These are phyloP conservation scores for Coemansia sp. DNA, from an alignment of 192 early-diverging fungal genomes.

Conservation along the genomic window DNA sequence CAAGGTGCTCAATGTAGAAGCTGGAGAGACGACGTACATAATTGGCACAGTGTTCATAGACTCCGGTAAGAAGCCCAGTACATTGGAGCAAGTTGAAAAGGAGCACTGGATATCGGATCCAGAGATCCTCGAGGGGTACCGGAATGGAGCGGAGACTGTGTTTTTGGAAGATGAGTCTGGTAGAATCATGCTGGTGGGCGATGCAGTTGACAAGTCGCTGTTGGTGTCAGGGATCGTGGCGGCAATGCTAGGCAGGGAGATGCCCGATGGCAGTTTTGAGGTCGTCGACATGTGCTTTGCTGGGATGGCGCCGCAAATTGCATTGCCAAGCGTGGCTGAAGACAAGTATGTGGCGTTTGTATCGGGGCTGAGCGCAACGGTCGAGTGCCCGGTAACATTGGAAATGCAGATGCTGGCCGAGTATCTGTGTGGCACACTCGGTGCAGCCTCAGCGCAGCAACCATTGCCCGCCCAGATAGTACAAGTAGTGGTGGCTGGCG, in stretches of 20 bases:
- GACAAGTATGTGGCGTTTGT: slow-evolving; percentile 76
- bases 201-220: slow-evolving; percentile 48
- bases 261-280: slow-evolving; percentile 74
- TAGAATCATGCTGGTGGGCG: slow-evolving; percentile 72
- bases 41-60: slow-evolving; percentile 90
- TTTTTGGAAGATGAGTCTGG: slow-evolving; percentile 93
- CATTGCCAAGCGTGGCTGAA: slow-evolving; percentile 13
- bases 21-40: slow-evolving; percentile 63
- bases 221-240: slow-evolving; percentile 81
- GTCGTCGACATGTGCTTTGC: slow-evolving; percentile 81
- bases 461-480: slow-evolving; percentile 55
- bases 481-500: slow-evolving; percentile 76
- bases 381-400: slow-evolving; percentile 49
- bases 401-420: slow-evolving; percentile 74
- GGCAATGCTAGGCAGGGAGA: slow-evolving; percentile 79
- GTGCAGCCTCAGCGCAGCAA: slow-evolving; percentile 11
- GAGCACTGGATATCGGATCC: slow-evolving; percentile 73
- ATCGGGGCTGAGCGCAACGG: slow-evolving; percentile 70
- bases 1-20: slow-evolving; percentile 72
- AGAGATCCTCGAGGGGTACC: slow-evolving; percentile 65
- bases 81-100: slow-evolving; percentile 81
- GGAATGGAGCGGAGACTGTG: slow-evolving; percentile 59
- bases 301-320: slow-evolving; percentile 58
- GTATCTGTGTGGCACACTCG: slow-evolving; percentile 74
- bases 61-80: slow-evolving; percentile 83